Base-by-base conservation (phyloP, 805 yeast genomes). In the Torulaspora gathmanii region DNA sequence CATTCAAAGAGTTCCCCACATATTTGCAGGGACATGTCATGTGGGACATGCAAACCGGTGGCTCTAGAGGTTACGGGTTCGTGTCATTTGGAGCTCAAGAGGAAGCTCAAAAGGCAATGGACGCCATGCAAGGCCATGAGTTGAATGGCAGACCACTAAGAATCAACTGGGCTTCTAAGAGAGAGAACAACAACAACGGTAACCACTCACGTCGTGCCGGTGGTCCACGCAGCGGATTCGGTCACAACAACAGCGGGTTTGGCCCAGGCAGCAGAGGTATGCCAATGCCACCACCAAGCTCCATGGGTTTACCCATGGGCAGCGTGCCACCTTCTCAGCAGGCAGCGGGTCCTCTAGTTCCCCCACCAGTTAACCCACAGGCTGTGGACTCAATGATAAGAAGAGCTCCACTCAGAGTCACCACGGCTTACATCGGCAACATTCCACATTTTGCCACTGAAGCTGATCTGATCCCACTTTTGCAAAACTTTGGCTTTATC, bases 21-120 rank as follows among this genome's bases (percentile, higher is more conserved):
- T 70, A 85, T 56, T 69, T 78, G 37, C 93, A 86, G 63, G 96
- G 95, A 10, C 89, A 88, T 55, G 96, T 88, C 26, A 89, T 88
- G 96, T 88, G 96, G 96, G 96, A 89, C 63, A 86, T 87, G 95
- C 90, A 86, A 63, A 83, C 93, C 20, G 93, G 95, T 34, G 74
- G 95, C 61, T 86, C 95, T 2, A 74, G 96, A 67, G 95, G 96
- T 29, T 88, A 88, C 60, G 96, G 96, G 2, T 88, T 89, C 65
- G 93, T 87, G 10, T 82, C 91, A 1, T 89, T 89, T 58, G 64
- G 70, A 22, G 77, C 74, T 20, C 77, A 74, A 50, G 66, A 70
- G 15, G 91, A 86, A 52, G 96, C 95, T 2, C 87, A 83, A 56
- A 65, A 63, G 41, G 95, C 95, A 23, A 69, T 86, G 52, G 74